Evolutionary conservation across 441 rosid species (phyloP).

Genomic region (Populus hybrid): DNA sequence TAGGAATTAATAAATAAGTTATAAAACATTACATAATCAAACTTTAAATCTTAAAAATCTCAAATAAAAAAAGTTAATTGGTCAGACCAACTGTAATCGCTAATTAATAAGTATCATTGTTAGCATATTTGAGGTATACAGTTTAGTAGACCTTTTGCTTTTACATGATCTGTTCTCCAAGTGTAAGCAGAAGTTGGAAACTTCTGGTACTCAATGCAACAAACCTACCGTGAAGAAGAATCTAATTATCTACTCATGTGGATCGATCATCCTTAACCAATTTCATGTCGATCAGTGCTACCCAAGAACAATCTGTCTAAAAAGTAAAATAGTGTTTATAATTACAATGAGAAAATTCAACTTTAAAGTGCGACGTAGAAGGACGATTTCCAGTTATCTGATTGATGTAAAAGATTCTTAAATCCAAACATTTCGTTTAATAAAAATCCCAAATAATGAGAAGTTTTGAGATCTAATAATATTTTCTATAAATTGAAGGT

Average conservation of each 20-base stretch:
- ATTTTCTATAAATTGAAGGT: neutral
- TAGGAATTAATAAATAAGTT: too few relatives aligned
- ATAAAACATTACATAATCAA: neutral
- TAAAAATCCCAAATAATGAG: too few relatives aligned
- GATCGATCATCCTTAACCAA: neutral
- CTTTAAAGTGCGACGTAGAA: neutral
- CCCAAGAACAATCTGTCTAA: neutral
- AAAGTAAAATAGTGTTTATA: neutral
- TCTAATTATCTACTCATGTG: neutral
- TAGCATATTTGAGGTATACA: neutral
- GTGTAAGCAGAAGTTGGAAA: too few relatives aligned
- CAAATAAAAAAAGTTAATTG: neutral
- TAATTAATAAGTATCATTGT: neutral
- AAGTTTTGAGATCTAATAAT: neutral
- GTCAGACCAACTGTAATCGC: neutral
- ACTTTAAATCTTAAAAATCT: too few relatives aligned
- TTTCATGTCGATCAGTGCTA: neutral
- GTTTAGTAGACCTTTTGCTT: neutral
- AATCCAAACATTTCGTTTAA: neutral
- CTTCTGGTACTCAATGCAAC: too few relatives aligned
- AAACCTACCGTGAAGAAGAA: too few relatives aligned
- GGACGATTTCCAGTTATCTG: neutral
- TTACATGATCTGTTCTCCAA: too few relatives aligned
- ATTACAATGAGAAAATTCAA: too few relatives aligned
- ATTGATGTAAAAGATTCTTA: neutral